Base-by-base conservation (phyloP, 306 rosid species). In the Quercus dentata region DNA sequence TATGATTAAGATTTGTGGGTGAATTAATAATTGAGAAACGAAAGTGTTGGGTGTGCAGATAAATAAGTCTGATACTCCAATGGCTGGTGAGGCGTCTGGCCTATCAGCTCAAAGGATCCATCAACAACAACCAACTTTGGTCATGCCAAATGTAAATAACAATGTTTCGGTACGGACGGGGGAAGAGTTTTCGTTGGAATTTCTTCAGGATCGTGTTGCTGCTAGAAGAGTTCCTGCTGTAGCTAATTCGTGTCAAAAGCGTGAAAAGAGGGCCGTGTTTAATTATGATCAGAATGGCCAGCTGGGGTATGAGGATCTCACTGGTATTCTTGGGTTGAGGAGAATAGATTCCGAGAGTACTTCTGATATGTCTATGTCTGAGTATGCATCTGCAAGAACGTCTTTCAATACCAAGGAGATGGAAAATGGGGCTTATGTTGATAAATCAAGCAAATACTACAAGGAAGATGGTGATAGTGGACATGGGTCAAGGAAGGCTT, bases 291-390 rank as follows among this genome's bases (percentile, higher is more conserved):
- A 80, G 85, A 89, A 87, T 61, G 74, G 44, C 28, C 88, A 83
- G 8, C 75, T 78, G 79, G 87, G 83, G 19, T 87, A 87, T 30
- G 88, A 88, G 77, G 95, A 80, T 75, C 89, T 83, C 70, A 79
- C 85, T 51, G 83, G 84, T 67, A 59, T 87, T 79, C 83, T 89
- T 74, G 97, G 89, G 82, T 80, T 88, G 88, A 84, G 74, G 86
- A 87, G 92, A 84, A 77, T 81, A 86, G 78, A 84, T 70, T 92
- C 92, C 5, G 92, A 87, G 83, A 78, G 56, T 87, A 82, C 81
- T 83, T 86, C 91, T 83, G 90, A 92, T 6, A 69, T 77, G 3
- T 80, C 71, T 64, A 86, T 77, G 3, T 80, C 71, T 58, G 88
- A 84, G 5, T 77, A 78, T 82, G 28, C 77, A 64, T 71, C 86